Evolutionary conservation across 2,329 filamentous ascomycete species (phyloP).

Genomic region (Chaetomium globosum): DNA sequence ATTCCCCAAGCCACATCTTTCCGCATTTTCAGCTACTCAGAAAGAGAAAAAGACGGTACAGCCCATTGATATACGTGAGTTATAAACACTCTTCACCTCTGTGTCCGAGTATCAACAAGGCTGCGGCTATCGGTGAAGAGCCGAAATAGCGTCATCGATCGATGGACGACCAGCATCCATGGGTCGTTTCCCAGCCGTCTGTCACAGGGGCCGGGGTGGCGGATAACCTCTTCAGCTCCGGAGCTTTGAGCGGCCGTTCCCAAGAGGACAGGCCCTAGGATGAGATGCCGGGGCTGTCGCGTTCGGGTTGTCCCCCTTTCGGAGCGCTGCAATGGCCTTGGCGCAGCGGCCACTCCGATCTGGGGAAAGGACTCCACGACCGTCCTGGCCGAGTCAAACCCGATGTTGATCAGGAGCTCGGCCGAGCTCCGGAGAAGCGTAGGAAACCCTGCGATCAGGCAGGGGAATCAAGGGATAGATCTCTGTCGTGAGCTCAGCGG

Average conservation of each 20-base stretch:
- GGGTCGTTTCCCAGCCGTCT: background rate
- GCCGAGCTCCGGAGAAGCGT: conserved; percentile 30
- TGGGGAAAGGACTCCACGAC: conserved; percentile 21
- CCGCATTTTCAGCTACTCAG: background rate
- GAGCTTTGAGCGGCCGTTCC: conserved; percentile 25
- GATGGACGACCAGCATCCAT: background rate
- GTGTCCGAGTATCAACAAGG: background rate
- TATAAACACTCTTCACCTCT: background rate
- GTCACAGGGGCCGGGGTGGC: background rate
- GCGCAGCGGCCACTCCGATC: conserved; percentile 33
- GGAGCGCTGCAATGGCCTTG: conserved; percentile 12
- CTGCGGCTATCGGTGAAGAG: background rate
- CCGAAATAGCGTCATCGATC: background rate
- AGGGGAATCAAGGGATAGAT: background rate
- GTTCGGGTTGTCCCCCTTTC: conserved; percentile 1
- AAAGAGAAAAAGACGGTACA: background rate
- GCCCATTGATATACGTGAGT: background rate
- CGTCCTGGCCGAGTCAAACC: conserved; percentile 31
- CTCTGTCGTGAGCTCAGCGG: background rate
- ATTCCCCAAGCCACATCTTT: conserved; percentile 16
- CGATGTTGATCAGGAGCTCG: conserved; percentile 36
- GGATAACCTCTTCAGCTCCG: background rate
- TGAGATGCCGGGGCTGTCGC: background rate
- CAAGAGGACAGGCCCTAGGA: background rate
- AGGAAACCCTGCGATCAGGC: conserved; percentile 6